Conservation (phyloP, 2,329 filamentous ascomycete species). For the Cytospora schulzeri region DNA sequence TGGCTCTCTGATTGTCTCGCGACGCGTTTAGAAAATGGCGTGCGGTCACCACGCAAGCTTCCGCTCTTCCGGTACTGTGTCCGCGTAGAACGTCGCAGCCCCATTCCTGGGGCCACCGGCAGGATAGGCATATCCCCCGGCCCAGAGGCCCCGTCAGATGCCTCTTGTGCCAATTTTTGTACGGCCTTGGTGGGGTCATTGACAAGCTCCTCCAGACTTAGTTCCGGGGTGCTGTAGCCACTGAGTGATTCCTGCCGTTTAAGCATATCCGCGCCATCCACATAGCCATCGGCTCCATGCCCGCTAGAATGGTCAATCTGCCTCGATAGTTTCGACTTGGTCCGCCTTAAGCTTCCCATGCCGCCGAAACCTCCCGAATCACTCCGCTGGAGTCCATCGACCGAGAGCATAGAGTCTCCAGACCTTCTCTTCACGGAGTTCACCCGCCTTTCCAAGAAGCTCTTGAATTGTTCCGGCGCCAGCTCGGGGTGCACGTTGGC, state of each 20-base stretch:
- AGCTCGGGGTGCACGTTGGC: slow-evolving; percentile 92
- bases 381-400: slow-evolving; percentile 38
- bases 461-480: slow-evolving; percentile 94
- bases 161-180: slow-evolving; percentile 65
- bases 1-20: slow-evolving; percentile 64
- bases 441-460: slow-evolving; percentile 90
- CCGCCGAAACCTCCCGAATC: slow-evolving; percentile 34
- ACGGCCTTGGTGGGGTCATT: slow-evolving; percentile 75
- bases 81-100: slow-evolving; percentile 83
- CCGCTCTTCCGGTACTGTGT: slow-evolving; percentile 88
- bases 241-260: slow-evolving; percentile 71
- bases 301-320: slow-evolving; percentile 78
- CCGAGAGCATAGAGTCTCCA: slow-evolving; percentile 66
- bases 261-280: slow-evolving; percentile 80
- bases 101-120: slow-evolving; percentile 74
- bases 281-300: slow-evolving; percentile 63
- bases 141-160: slow-evolving; percentile 34
- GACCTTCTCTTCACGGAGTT: slow-evolving; percentile 86
- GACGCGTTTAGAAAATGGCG: slow-evolving; percentile 73
- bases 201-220: slow-evolving; percentile 80
- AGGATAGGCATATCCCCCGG: slow-evolving; percentile 83
- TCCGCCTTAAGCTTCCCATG: slow-evolving; percentile 69
- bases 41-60: slow-evolving; percentile 77
- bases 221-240: slow-evolving; percentile 56
- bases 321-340: slow-evolving; percentile 93